phyloP scores from a whole-genome alignment of 345 rosid genomes.

The Murraya paniculata region DNA sequence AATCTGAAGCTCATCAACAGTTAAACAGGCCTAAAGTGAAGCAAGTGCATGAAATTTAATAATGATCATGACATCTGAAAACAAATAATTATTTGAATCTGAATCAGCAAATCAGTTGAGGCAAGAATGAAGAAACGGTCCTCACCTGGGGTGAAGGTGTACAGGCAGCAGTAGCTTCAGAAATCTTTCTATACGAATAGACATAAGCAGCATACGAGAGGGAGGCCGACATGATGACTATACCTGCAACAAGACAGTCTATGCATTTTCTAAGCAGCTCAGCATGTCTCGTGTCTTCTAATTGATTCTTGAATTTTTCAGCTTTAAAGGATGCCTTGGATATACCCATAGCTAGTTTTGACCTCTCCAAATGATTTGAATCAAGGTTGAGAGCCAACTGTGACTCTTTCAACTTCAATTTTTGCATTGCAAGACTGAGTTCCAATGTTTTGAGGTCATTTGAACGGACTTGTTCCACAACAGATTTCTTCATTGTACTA shows the following conservation, averaged over 20 bases:
- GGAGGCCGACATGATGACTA: slow-evolving; percentile 53
- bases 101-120: slow-evolving; percentile 6
- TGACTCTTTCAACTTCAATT: slow-evolving; percentile 48
- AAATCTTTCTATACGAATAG: slow-evolving; percentile 58
- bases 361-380: slow-evolving; percentile 57
- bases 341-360: slow-evolving; percentile 61
- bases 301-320: slow-evolving; percentile 70
- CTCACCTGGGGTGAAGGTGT: slow-evolving; percentile 41
- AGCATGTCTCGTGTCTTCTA: slow-evolving; percentile 62
- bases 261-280: slow-evolving; percentile 63
- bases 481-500: slow-evolving; percentile 46
- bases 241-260: slow-evolving; percentile 79
- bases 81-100: not conserved
- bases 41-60: not conserved
- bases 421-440: slow-evolving; percentile 49
- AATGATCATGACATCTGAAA: not conserved
- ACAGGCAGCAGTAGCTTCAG: slow-evolving; percentile 71
- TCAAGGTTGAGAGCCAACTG: slow-evolving; percentile 50
- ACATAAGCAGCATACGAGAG: slow-evolving; percentile 62
- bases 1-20: not conserved
- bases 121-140: not conserved
- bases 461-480: slow-evolving; percentile 63
- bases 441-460: slow-evolving; percentile 70
- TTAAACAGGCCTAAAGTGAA: not conserved
- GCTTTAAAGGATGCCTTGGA: slow-evolving; percentile 64